Base-by-base conservation (phyloP, 2,329 filamentous ascomycete species). In the Sporothrix curviconia region DNA sequence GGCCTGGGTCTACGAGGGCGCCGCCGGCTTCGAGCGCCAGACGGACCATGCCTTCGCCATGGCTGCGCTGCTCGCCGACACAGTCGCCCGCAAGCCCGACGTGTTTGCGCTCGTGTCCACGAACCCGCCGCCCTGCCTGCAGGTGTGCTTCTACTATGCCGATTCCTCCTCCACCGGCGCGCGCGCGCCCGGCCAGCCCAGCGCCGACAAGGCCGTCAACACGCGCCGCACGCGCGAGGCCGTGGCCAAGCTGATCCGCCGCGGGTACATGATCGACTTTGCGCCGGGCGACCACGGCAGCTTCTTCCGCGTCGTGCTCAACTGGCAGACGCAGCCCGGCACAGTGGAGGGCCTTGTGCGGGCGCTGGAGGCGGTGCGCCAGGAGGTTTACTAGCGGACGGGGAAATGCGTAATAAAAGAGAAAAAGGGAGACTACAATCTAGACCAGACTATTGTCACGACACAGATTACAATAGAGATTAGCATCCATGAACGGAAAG, bases 101-200 rank as follows among this genome's bases (percentile, higher is more conserved):
- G 76, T 89, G 64, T 87, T 97, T 64, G 74, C 81, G 17, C 76
- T 95, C 15, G 82, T 96, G 3, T 89, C 84, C 11, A 78, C 82
- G 57, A 86, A 88, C 65, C 89, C 90, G 25, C 86, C 92, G 47
- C 89, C 90, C 0, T 97, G 92, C 72, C 75, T 96, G 68, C 94
- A 97, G 73, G 88, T 97, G 22, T 96, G 92, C 76, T 97, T 97
- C 71, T 96, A 96, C 70, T 91, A 89, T 66, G 83, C 86, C 2
- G 52, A 56, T 24, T n/a, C n/a, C n/a, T n/a, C n/a, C n/a, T n/a
- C n/a, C n/a, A n/a, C 49, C 24, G 5, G 82, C 82, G 0, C 75
- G 75, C 1, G 22, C 5, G 82, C 82, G 0, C 75, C 75, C 1
- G 82, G 84, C 2, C 65, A 70, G 58, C 62, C 87, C 43, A 64